Evolutionary conservation across 2,329 filamentous ascomycete genomes (phyloP).

Genomic region (Colletotrichum salicis): DNA sequence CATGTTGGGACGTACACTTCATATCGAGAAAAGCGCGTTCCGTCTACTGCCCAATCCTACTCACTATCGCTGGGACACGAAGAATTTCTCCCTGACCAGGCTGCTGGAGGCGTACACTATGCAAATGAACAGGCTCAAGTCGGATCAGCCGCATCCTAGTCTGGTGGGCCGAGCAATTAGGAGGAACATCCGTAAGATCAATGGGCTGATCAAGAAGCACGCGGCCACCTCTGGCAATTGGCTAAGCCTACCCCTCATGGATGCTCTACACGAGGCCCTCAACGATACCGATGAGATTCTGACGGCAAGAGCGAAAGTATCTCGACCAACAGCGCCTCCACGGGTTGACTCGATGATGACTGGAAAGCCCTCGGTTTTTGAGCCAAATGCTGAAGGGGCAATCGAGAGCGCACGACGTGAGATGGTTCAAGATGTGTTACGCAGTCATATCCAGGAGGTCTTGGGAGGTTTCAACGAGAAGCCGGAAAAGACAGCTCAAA

Average conservation of each 20-base stretch:
- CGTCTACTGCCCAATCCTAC: slow-evolving; percentile 69
- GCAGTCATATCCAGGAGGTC: slow-evolving; percentile 61
- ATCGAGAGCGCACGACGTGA: slow-evolving; percentile 40
- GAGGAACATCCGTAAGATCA: slow-evolving; percentile 37
- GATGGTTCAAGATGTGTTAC: slow-evolving; percentile 57
- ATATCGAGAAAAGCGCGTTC: slow-evolving; percentile 60
- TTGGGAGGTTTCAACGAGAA: slow-evolving; percentile 56
- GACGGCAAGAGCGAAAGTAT: slow-evolving; percentile 43
- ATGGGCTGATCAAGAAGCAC: slow-evolving; percentile 38
- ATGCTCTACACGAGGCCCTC: slow-evolving; percentile 53
- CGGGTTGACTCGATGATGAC: not conserved
- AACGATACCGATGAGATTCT: slow-evolving; percentile 56
- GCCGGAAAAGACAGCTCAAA: slow-evolving; percentile 7
- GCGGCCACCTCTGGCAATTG: slow-evolving; percentile 34
- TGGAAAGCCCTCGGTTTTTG: slow-evolving; percentile 3
- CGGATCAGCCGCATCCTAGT: not conserved
- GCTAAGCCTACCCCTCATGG: slow-evolving; percentile 49
- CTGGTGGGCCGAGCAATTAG: slow-evolving; percentile 1
- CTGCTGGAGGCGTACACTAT: slow-evolving; percentile 52
- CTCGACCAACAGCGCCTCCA: slow-evolving; percentile 1
- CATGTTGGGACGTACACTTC: slow-evolving; percentile 64
- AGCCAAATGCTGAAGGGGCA: not conserved
- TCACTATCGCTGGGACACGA: slow-evolving; percentile 62
- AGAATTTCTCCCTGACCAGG: slow-evolving; percentile 55
- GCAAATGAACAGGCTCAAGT: slow-evolving; percentile 39